phyloP scores from a whole-genome alignment of 306 rosid species.

The Prosopis cineraria region DNA sequence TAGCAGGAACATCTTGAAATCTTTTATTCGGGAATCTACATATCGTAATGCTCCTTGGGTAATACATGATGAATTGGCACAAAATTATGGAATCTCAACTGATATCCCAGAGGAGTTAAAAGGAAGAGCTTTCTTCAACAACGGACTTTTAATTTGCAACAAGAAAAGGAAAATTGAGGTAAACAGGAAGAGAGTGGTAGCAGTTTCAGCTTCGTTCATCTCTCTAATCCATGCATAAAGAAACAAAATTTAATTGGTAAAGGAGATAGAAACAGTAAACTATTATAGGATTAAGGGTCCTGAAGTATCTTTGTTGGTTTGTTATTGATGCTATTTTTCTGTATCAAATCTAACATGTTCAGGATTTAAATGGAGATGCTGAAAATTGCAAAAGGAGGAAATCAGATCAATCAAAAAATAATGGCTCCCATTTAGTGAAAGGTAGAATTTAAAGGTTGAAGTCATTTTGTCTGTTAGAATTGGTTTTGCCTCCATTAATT shows the following conservation, averaged over 20 bases:
- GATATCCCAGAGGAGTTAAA: slow-evolving; percentile 71
- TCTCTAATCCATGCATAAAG: background rate
- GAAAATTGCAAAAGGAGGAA: slow-evolving; percentile 56
- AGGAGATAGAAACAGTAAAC: slow-evolving; percentile 4
- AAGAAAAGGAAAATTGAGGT: slow-evolving; percentile 71
- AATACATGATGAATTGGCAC: slow-evolving; percentile 75
- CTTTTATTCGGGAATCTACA: slow-evolving; percentile 93
- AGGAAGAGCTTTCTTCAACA: slow-evolving; percentile 57
- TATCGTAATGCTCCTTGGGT: slow-evolving; percentile 94
- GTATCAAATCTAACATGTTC: slow-evolving; percentile 44
- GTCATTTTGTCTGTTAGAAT: slow-evolving; percentile 22
- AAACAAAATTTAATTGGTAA: slow-evolving; percentile 5
- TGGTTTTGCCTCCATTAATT: slow-evolving; percentile 11
- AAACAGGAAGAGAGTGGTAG: slow-evolving; percentile 27
- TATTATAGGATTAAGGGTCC: background rate
- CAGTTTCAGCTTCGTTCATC: slow-evolving; percentile 29
- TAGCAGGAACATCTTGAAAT: slow-evolving; percentile 75
- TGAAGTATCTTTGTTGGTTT: slow-evolving; percentile 21
- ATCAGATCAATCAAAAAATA: slow-evolving; percentile 34
- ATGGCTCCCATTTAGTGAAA: slow-evolving; percentile 46
- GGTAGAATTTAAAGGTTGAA: slow-evolving; percentile 43
- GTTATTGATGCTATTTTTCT: slow-evolving; percentile 17
- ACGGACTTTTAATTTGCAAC: slow-evolving; percentile 69
- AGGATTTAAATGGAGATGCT: slow-evolving; percentile 50
- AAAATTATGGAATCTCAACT: slow-evolving; percentile 71